A percentile compares a stretch with the other conserved stretches of the same genome.
Evolutionary conservation across 495 filamentous ascomycete species (phyloP).

Genomic region (Hyphodiscus hymeniophilus): DNA sequence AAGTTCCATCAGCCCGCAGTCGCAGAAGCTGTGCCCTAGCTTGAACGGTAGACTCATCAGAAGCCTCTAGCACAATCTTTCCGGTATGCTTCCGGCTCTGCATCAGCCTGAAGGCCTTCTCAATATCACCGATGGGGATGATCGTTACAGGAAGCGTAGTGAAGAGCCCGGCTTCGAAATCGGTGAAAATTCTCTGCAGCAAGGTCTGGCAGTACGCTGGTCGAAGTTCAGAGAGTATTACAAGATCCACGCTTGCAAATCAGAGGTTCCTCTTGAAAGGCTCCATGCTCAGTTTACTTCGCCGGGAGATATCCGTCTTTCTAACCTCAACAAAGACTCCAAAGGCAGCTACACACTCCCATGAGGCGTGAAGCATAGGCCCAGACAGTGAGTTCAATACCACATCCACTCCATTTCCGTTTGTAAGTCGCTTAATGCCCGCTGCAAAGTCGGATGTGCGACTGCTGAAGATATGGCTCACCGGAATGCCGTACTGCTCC

Average conservation of each 20-base stretch:
- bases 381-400: slow-evolving; percentile 52
- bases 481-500: slow-evolving; percentile 39
- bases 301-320: slow-evolving; percentile 35
- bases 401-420: slow-evolving; percentile 51
- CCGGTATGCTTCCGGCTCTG: slow-evolving; percentile 42
- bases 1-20: too few relatives aligned
- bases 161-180: background rate
- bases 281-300: background rate
- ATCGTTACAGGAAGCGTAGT: background rate
- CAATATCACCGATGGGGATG: slow-evolving; percentile 33
- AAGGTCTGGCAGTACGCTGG: too few relatives aligned
- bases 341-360: slow-evolving; percentile 36
- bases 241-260: slow-evolving; percentile 27
- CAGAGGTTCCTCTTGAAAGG: background rate
- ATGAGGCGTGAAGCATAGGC: slow-evolving; percentile 34
- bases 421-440: slow-evolving; percentile 39
- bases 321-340: slow-evolving; percentile 54
- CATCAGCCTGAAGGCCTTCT: slow-evolving; percentile 37
- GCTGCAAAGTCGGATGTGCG: slow-evolving; percentile 33
- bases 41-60: slow-evolving; percentile 19
- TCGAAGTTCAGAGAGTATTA: too few relatives aligned
- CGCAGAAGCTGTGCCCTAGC: slow-evolving; percentile 1
- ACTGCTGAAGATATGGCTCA: slow-evolving; percentile 44
- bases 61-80: slow-evolving; percentile 37
- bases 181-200: background rate